phyloP scores from a whole-genome alignment of 352 stramenopile species.

The Globisporangium iwayamae region DNA sequence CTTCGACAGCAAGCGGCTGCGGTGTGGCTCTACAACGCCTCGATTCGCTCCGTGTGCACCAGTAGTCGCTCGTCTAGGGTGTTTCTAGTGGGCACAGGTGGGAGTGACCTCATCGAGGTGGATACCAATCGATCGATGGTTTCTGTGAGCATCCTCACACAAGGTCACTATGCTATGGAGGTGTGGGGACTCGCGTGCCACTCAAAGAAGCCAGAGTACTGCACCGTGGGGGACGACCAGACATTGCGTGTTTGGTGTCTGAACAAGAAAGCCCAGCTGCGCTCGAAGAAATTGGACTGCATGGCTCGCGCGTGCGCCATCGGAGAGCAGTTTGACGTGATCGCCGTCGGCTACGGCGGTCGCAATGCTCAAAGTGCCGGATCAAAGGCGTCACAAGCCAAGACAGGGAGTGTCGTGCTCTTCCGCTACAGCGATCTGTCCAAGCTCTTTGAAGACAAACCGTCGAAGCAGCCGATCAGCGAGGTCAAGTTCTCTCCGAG shows the following conservation, averaged over 20 bases:
- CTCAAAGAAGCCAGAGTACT: conserved; percentile 60
- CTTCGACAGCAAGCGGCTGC: conserved; percentile 31
- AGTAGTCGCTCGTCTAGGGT: conserved; percentile 24
- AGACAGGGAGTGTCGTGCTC: conserved; percentile 68
- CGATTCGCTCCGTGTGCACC: conserved; percentile 50
- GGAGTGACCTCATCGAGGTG: conserved; percentile 87
- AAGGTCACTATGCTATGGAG: conserved; percentile 71
- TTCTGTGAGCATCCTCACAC: conserved; percentile 30
- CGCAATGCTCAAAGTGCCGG: conserved; percentile 31
- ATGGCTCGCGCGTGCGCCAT: conserved; percentile 66
- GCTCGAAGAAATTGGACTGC: conserved; percentile 37
- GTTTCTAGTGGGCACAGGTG: conserved; percentile 81
- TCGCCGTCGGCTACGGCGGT: conserved; percentile 62
- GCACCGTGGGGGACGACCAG: conserved; percentile 79
- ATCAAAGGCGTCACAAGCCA: conserved; percentile 37
- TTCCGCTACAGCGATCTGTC: conserved; percentile 56
- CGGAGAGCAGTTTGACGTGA: conserved; percentile 30
- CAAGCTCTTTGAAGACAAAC: conserved; percentile 74
- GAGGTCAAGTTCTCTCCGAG: conserved; percentile 72
- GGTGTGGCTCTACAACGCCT: conserved; percentile 24
- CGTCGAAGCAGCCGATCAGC: conserved; percentile 81
- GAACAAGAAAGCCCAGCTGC: conserved; percentile 37
- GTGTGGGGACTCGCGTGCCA: conserved; percentile 83
- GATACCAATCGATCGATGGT: conserved; percentile 33
- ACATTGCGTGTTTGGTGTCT: conserved; percentile 79